Evolutionary conservation across 2,329 filamentous ascomycete species (phyloP).

Genomic region (Colletotrichum zoysiae): DNA sequence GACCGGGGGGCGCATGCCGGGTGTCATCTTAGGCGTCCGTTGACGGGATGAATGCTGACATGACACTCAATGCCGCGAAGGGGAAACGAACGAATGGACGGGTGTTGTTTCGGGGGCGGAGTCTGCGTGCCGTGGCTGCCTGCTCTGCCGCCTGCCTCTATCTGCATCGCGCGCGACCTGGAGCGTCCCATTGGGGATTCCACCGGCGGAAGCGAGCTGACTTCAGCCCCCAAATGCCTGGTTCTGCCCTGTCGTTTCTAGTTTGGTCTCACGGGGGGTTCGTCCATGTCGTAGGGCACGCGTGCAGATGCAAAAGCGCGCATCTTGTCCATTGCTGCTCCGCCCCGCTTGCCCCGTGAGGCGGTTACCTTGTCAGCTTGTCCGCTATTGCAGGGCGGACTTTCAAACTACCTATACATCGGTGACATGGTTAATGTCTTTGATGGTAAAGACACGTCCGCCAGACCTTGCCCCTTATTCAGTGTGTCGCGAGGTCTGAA

Average conservation of each 20-base stretch:
- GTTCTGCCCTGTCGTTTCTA: slow-evolving; percentile 7
- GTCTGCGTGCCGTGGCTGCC: slow-evolving; percentile 26
- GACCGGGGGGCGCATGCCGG: background rate
- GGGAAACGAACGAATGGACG: background rate
- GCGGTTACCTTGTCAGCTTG: background rate
- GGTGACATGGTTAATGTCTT: background rate
- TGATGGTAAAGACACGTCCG: background rate
- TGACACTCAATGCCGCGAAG: background rate
- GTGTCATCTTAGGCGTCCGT: slow-evolving; percentile 5
- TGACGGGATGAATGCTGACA: slow-evolving; percentile 13
- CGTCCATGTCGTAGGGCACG: background rate
- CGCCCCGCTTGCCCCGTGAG: background rate
- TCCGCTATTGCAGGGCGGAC: background rate
- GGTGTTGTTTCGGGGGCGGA: slow-evolving; percentile 21
- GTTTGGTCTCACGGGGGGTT: background rate
- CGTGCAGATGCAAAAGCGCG: background rate
- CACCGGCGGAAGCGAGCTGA: slow-evolving; percentile 5
- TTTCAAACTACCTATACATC: background rate
- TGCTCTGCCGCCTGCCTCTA: background rate
- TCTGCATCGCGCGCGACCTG: slow-evolving; percentile 23
- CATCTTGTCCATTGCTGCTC: background rate
- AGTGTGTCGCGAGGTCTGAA: background rate
- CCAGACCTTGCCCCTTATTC: background rate
- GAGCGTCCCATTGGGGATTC: slow-evolving; percentile 21
- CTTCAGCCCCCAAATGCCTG: slow-evolving; percentile 2